Evolutionary conservation across 345 rosid genomes (phyloP), one percentile per base, ranked within the genome.

Genomic region (Citrus medica): DNA sequence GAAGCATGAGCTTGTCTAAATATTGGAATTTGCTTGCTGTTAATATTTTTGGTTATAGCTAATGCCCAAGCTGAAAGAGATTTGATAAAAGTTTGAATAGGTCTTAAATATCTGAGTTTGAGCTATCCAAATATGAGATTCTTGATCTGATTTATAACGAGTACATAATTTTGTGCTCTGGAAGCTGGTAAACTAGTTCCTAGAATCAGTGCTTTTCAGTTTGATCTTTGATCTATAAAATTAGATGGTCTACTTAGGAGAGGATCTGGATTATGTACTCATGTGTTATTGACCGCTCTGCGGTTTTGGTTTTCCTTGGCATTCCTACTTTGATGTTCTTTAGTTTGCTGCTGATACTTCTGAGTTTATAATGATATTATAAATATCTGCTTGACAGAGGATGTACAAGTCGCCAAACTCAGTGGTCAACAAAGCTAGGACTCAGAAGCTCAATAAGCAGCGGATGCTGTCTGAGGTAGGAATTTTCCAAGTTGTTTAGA

Each of bases 351-450:
- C 17, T 73, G 10, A 6, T 32, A 17, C 30, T 17, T 65, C 4
- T 51, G 17, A 17, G 63, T 48, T n/a, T 37, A 22, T 75, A n/a
- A 22, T 64, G 62, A 48, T 75, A 75, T 75, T 28, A 51, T 67
- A 72, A 56, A 22, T 64, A 24, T 79, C 37, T 55, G 65, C 78
- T 70, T 74, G 69, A 38, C 97, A 97, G 98, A 90, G 92, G 83
- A 82, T 91, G 87, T 89, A 51, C 74, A 86, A 78, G 72, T 97
- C 99, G 4, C 98, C 98, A 69, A 92, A 97, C 83, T 97, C 98
- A 7, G 86, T 79, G 22, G 55, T 80, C 60, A 94, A 86, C 78
- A 94, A 97, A 86, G 97, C 98, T 59, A 89, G 98, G 85, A 94
- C 99, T n/a, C 95, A 87, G 80, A 85, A 67, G 69, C 74, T 94